Evolutionary conservation across 2,329 filamentous ascomycete species (phyloP).

Genomic region (Aspergillus persii): DNA sequence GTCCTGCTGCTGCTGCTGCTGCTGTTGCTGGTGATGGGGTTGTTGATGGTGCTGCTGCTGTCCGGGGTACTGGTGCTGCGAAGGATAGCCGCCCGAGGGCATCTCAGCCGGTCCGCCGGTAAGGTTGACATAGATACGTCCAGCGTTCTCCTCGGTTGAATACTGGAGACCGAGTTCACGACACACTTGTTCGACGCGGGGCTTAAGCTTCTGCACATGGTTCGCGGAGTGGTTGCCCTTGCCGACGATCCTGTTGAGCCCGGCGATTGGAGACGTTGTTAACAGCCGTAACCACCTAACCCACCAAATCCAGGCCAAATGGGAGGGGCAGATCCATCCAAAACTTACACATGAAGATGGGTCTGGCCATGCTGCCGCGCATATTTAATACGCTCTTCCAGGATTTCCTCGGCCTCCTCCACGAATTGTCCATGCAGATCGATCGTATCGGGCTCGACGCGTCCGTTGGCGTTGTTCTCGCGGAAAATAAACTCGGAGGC

Average conservation of each 20-base stretch:
- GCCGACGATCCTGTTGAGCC: slow-evolving; percentile 73
- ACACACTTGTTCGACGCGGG: slow-evolving; percentile 86
- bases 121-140: slow-evolving; percentile 84
- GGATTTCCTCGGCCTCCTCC: slow-evolving; percentile 87
- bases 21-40: slow-evolving; percentile 40
- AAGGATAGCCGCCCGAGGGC: slow-evolving; percentile 47
- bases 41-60: slow-evolving; percentile 41
- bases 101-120: slow-evolving; percentile 64
- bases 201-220: slow-evolving; percentile 91
- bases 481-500: slow-evolving; percentile 94
- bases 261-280: background rate
- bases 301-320: background rate
- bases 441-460: slow-evolving; percentile 77
- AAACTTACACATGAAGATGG: slow-evolving; percentile 74
- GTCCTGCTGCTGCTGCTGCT: slow-evolving; percentile 54
- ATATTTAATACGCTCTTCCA: slow-evolving; percentile 79
- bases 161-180: slow-evolving; percentile 78
- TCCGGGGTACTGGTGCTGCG: slow-evolving; percentile 39
- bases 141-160: slow-evolving; percentile 82
- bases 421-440: slow-evolving; percentile 94
- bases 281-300: background rate
- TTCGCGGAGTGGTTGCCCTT: slow-evolving; percentile 84
- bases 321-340: background rate
- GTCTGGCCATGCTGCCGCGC: slow-evolving; percentile 71
- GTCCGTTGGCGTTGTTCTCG: slow-evolving; percentile 79